A percentile compares a stretch with the other conserved stretches of the same genome.
These are phyloP conservation scores for Salix suchowensis DNA, from an alignment of 345 rosid species.

Conservation along the genomic window DNA sequence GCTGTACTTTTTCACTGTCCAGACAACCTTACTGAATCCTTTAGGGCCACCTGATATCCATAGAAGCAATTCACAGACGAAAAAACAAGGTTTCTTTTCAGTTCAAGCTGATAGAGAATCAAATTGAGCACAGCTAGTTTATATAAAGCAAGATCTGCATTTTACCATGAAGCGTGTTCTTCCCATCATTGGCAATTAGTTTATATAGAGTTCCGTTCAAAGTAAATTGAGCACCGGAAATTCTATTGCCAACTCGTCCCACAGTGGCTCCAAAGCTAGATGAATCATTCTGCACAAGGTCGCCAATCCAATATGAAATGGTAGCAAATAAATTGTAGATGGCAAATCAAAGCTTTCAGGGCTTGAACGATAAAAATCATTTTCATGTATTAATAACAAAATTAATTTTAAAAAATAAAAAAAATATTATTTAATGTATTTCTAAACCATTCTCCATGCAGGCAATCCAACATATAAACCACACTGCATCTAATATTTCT, in stretches of 20 bases:
- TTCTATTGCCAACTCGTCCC: slow-evolving; percentile 84
- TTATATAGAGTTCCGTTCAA: slow-evolving; percentile 59
- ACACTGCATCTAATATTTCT: too few relatives aligned
- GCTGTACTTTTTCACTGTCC: slow-evolving; percentile 51
- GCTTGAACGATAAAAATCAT: too few relatives aligned
- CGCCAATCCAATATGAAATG: not conserved
- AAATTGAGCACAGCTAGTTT: too few relatives aligned
- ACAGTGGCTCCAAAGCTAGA: slow-evolving; percentile 65
- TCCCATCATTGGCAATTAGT: slow-evolving; percentile 68
- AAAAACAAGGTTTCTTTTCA: not conserved
- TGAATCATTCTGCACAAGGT: slow-evolving; percentile 49
- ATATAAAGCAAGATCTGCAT: too few relatives aligned
- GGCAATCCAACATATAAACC: too few relatives aligned
- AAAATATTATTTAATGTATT: too few relatives aligned
- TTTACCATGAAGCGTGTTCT: slow-evolving; percentile 82
- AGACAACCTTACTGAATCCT: slow-evolving; percentile 73
- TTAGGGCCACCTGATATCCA: slow-evolving; percentile 54
- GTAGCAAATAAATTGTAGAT: too few relatives aligned
- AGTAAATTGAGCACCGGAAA: slow-evolving; percentile 63
- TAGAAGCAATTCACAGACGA: not conserved
- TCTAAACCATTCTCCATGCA: too few relatives aligned
- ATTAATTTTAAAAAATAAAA: too few relatives aligned
- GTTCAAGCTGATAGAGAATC: not conserved
- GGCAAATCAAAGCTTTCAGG: too few relatives aligned
- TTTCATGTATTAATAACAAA: too few relatives aligned